A percentile compares a stretch with the other conserved stretches of the same genome.
Conservation (phyloP, 2,329 filamentous ascomycete species). For the Stemphylium lycopersici region DNA sequence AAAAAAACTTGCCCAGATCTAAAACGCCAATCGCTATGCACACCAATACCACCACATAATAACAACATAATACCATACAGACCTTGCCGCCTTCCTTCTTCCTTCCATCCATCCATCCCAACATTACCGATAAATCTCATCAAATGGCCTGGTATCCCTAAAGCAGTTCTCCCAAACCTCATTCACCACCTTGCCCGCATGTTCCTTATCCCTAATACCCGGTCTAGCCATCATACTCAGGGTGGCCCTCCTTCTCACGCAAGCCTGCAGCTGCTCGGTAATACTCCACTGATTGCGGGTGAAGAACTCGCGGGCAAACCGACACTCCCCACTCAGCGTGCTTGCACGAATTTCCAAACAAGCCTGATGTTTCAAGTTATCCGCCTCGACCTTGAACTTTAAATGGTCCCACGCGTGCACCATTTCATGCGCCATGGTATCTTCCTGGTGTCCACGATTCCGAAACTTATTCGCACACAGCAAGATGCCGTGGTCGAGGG, state of each 20-base stretch:
- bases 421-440: conserved; percentile 96
- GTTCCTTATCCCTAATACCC: conserved; percentile 80
- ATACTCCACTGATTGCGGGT: conserved; percentile 84
- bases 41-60: not conserved
- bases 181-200: conserved; percentile 88
- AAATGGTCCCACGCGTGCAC: conserved; percentile 95
- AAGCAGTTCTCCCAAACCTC: conserved; percentile 99
- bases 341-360: conserved; percentile 97
- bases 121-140: conserved; percentile 83
- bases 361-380: conserved; percentile 84
- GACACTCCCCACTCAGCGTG: conserved; percentile 90
- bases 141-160: conserved; percentile 89
- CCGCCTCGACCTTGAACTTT: conserved; percentile 86
- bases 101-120: not conserved
- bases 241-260: conserved; percentile 81
- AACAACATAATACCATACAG: not conserved
- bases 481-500: conserved; percentile 83
- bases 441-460: conserved; percentile 81
- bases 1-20: not conserved
- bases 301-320: conserved; percentile 86
- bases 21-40: conserved; percentile 10
- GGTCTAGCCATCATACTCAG: conserved; percentile 80
- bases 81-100: too few relatives aligned
- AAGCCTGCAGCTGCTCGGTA: conserved; percentile 92
- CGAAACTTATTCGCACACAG: conserved; percentile 92